Conservation (phyloP, 352 stramenopile genomes). For the Globisporangium cylindrosporum region DNA sequence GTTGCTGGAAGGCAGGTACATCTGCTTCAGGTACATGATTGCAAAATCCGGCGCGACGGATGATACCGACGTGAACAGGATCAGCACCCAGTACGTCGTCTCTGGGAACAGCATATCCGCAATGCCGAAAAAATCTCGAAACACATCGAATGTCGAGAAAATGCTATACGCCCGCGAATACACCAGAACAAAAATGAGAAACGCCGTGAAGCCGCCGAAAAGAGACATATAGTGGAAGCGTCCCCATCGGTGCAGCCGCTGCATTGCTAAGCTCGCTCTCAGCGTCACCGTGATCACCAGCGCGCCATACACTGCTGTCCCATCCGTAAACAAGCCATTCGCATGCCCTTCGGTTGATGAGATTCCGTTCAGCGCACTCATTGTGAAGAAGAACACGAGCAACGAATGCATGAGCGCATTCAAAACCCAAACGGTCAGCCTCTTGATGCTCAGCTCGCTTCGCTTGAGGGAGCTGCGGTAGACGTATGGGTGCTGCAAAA, state of each 20-base stretch:
- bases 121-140: slow-evolving; percentile 73
- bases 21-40: slow-evolving; percentile 75
- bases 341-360: slow-evolving; percentile 39
- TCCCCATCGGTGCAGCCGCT: slow-evolving; percentile 75
- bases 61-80: slow-evolving; percentile 62
- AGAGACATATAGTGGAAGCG: slow-evolving; percentile 69
- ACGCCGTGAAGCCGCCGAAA: slow-evolving; percentile 54
- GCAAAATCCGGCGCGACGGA: slow-evolving; percentile 63
- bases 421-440: slow-evolving; percentile 61
- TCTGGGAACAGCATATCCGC: slow-evolving; percentile 55
- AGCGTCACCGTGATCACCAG: slow-evolving; percentile 75
- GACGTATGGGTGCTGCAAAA: slow-evolving; percentile 76
- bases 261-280: slow-evolving; percentile 73
- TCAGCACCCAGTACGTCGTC: slow-evolving; percentile 53
- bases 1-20: slow-evolving; percentile 81
- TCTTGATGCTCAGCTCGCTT: slow-evolving; percentile 60
- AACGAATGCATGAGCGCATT: slow-evolving; percentile 75
- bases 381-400: slow-evolving; percentile 71
- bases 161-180: slow-evolving; percentile 71
- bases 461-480: slow-evolving; percentile 68
- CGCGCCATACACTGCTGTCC: slow-evolving; percentile 74
- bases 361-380: slow-evolving; percentile 34
- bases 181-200: slow-evolving; percentile 62
- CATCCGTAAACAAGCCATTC: slow-evolving; percentile 70
- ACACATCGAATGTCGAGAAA: slow-evolving; percentile 65